Base-by-base conservation (phyloP, 2,329 filamentous ascomycete genomes). In the Cryphonectria radicalis region DNA sequence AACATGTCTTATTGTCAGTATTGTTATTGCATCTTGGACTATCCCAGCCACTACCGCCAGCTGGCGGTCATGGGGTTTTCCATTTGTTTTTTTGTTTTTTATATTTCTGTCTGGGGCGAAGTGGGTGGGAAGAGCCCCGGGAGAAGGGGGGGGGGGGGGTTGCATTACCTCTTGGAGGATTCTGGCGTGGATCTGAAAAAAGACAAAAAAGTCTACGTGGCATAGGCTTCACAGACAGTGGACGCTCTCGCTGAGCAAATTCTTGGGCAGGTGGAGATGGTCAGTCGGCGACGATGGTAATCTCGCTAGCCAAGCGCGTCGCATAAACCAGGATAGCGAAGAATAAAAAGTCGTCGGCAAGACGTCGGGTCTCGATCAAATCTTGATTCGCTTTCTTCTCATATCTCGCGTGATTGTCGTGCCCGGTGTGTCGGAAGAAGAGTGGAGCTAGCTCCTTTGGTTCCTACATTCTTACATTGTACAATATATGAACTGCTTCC, bases 211-310 rank as follows among this genome's bases (percentile, higher is more conserved):
- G 25, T 32, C 28, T 59, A 19, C 55, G 7, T 32, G 25, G 19
- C 19, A 32, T 62, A 40, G 35, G 28, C 35, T 40, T 40, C 19
- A 35, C 59, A 37, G 22, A 28, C 40, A 13, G 28, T 59, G 55
- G 55, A 19, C 5, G 63, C 63, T 65, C 63, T 53, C 63, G 43
- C 63, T 32, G 43, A n/a, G 63, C 63, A 59, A 57, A 59, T 59
- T 59, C 13, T 19, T 28, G 55, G 25, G 25, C 17, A 35, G 55
- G 55, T 32, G 55, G 55, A 59, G 25, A 17, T 32, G 25, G 28
- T 7, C 13, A 59, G 28, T 8, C 13, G 25, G 43, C 50, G 42
- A 53, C 25, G 43, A n/a, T 59, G 55, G 55, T 14, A 43, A 46
- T 25, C 62, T 50, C 50, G 63, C 63, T 53, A 35, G 43, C 28